A percentile compares a stretch with the other conserved stretches of the same genome.
phyloP scores from a whole-genome alignment of 2,329 filamentous ascomycete genomes.

The Dothiorella sarmentorum region DNA sequence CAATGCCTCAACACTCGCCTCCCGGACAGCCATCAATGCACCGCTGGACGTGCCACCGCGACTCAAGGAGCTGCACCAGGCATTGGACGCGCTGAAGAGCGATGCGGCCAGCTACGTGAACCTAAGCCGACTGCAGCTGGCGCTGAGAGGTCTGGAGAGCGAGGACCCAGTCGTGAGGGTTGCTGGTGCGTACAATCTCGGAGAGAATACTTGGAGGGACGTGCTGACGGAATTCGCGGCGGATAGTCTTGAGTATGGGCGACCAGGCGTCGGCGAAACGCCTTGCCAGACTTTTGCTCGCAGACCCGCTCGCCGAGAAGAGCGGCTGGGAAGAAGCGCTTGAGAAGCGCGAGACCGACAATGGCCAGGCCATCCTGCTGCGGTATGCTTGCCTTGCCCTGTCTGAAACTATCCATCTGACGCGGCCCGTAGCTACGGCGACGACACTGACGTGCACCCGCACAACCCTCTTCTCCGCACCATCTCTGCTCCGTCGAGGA shows the following conservation, averaged over 20 bases:
- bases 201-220: constrained; percentile 15
- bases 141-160: constrained; percentile 60
- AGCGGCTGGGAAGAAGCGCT: constrained; percentile 44
- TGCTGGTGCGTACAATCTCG: constrained; percentile 44
- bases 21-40: constrained; percentile 53
- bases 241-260: constrained; percentile 49
- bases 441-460: constrained; percentile 45
- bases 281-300: constrained; percentile 60
- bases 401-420: no score
- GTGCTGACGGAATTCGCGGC: background rate
- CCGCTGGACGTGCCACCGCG: constrained; percentile 51
- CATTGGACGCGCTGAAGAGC: constrained; percentile 59
- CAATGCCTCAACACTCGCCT: constrained; percentile 44
- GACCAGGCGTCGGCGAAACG: constrained; percentile 56
- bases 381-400: constrained; percentile 29
- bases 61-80: constrained; percentile 56
- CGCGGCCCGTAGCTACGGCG: constrained; percentile 50
- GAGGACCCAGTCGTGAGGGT: constrained; percentile 53
- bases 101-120: constrained; percentile 61
- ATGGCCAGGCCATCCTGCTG: constrained; percentile 41
- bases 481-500: constrained; percentile 60
- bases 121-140: constrained; percentile 68
- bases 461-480: constrained; percentile 56
- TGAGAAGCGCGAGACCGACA: constrained; percentile 27
- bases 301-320: constrained; percentile 43